These are phyloP conservation scores for Penicillium bialowiezense DNA, from an alignment of 495 filamentous ascomycete genomes.

Conservation along the genomic window DNA sequence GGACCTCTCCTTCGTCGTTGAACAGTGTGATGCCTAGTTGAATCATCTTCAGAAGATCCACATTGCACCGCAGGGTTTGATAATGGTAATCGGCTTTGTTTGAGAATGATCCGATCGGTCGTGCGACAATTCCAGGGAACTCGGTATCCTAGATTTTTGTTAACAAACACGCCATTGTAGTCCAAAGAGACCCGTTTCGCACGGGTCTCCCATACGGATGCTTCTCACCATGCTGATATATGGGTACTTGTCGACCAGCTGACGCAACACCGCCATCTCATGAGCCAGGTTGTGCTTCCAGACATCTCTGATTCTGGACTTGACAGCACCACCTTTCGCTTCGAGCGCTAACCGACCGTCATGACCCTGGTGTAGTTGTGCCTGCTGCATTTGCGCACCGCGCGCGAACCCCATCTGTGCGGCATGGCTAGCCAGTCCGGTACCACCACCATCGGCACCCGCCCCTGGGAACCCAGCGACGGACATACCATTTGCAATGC, in stretches of 20 bases:
- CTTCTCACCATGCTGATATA: conserved; percentile 90
- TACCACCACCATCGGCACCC: conserved; percentile 64
- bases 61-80: conserved; percentile 94
- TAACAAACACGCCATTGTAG: background rate
- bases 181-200: background rate
- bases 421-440: conserved; percentile 84
- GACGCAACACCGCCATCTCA: conserved; percentile 78
- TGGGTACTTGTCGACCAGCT: conserved; percentile 82
- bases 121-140: conserved; percentile 92
- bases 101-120: conserved; percentile 89
- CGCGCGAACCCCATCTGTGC: conserved; percentile 83
- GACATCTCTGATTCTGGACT: conserved; percentile 85
- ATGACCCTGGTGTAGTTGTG: conserved; percentile 54
- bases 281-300: conserved; percentile 90
- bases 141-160: conserved; percentile 75
- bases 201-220: background rate
- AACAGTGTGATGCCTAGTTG: conserved; percentile 94
- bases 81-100: conserved; percentile 98
- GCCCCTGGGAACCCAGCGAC: conserved; percentile 55
- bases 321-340: conserved; percentile 45
- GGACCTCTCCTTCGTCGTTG: conserved; percentile 79
- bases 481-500: conserved; percentile 50
- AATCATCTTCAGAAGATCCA: conserved; percentile 94
- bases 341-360: conserved; percentile 46
- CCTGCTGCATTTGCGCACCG: conserved; percentile 69